phyloP scores from a whole-genome alignment of 2,329 filamentous ascomycete species.

The Fusarium papillatum region DNA sequence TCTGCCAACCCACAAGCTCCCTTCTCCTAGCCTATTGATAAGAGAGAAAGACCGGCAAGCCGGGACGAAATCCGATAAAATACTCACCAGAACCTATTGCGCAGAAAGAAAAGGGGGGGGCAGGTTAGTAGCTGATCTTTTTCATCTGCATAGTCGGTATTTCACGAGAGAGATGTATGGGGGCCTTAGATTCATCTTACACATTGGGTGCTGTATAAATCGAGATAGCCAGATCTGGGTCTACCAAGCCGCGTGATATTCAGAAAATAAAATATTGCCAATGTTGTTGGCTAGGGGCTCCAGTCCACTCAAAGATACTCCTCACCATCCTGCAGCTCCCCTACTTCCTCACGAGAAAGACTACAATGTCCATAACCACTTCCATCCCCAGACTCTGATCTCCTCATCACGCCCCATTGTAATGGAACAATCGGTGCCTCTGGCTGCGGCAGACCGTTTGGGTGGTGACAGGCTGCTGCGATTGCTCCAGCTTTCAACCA shows the following conservation, averaged over 20 bases:
- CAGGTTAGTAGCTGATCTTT: no score
- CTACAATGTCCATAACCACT: not conserved
- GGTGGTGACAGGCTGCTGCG: slow-evolving; percentile 16
- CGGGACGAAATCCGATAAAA: not conserved
- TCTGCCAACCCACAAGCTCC: not conserved
- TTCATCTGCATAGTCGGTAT: no score
- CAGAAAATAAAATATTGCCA: no score
- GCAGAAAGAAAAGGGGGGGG: no score
- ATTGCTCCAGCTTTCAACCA: slow-evolving; percentile 17
- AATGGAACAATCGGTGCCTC: not conserved
- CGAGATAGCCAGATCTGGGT: no score
- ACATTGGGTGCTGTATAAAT: no score
- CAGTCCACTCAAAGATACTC: not conserved
- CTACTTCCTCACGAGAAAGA: slow-evolving; percentile 10
- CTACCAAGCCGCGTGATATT: no score
- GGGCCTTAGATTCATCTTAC: no score
- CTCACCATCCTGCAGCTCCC: not conserved
- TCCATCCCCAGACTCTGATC: not conserved
- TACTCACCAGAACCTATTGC: not conserved
- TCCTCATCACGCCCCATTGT: slow-evolving; percentile 12
- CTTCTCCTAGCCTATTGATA: not conserved
- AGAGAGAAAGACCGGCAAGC: not conserved
- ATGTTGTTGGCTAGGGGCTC: not conserved
- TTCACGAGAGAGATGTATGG: no score
- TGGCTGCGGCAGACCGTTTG: not conserved